These are phyloP conservation scores for Zangia roseola DNA, from an alignment of 768 basidiomycete genomes.

Conservation along the genomic window DNA sequence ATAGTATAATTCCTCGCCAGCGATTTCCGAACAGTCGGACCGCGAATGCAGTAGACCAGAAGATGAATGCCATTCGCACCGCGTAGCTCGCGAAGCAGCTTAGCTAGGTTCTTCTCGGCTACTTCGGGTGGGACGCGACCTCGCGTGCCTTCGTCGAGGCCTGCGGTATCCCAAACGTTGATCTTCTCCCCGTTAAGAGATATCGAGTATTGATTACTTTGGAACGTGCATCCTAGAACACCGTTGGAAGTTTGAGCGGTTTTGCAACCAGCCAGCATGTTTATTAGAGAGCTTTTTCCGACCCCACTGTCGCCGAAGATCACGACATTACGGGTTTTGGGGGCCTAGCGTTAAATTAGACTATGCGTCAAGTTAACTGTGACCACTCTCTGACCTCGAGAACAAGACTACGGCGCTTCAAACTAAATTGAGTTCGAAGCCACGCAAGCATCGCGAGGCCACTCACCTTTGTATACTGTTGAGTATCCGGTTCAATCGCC, in stretches of 20 bases:
- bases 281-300: constrained; percentile 45
- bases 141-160: constrained; percentile 29
- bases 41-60: constrained; percentile 35
- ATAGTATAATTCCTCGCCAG: constrained; percentile 30
- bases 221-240: constrained; percentile 38
- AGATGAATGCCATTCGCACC: constrained; percentile 30
- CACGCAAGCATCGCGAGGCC: neutral
- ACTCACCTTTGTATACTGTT: constrained; percentile 9
- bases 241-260: constrained; percentile 32
- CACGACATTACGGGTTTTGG: constrained; percentile 33
- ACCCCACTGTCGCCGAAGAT: constrained; percentile 44
- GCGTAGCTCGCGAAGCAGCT: constrained; percentile 33
- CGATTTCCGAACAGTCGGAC: constrained; percentile 23
- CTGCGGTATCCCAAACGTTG: constrained; percentile 34
- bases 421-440: neutral
- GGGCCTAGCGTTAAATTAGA: neutral
- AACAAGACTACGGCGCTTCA: neutral
- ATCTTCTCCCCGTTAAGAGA: constrained; percentile 13
- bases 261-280: constrained; percentile 36
- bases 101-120: constrained; percentile 25
- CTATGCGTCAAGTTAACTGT: neutral
- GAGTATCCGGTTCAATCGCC: constrained; percentile 7
- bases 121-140: constrained; percentile 24
- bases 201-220: constrained; percentile 23
- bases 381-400: constrained; percentile 11